These are phyloP conservation scores for Phytopythium cucurbitacearum DNA, from an alignment of 352 stramenopile genomes.

Conservation along the genomic window DNA sequence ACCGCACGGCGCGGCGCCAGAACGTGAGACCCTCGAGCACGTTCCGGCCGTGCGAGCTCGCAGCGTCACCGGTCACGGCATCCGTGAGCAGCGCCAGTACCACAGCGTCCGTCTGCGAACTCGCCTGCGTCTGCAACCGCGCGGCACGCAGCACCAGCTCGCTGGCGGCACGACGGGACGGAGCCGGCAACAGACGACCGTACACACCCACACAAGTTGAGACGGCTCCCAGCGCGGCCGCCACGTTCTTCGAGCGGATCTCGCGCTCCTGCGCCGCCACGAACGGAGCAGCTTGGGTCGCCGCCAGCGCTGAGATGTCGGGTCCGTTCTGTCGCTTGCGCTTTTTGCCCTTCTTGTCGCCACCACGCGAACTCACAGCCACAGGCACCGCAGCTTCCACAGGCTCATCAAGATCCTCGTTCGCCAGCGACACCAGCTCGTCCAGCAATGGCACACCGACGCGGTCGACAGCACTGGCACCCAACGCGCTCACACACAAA, in stretches of 20 bases:
- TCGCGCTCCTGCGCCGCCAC: conserved; percentile 50
- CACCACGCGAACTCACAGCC: conserved; percentile 16
- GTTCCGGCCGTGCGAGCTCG: conserved; percentile 48
- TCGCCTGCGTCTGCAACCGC: conserved; percentile 24
- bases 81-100: conserved; percentile 54
- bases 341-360: conserved; percentile 72
- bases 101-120: conserved; percentile 28
- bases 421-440: conserved; percentile 42
- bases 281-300: conserved; percentile 25
- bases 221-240: conserved; percentile 46
- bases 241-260: conserved; percentile 34
- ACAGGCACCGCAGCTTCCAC: conserved; percentile 11
- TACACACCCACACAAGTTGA: conserved; percentile 58
- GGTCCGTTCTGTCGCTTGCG: conserved; percentile 58
- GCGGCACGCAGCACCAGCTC: conserved; percentile 42
- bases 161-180: conserved; percentile 32
- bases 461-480: conserved; percentile 68
- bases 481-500: conserved; percentile 48
- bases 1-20: conserved; percentile 10
- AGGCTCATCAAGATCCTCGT: neutral
- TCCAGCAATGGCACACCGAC: conserved; percentile 62
- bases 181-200: conserved; percentile 44
- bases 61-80: conserved; percentile 41
- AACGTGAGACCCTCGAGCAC: conserved; percentile 46
- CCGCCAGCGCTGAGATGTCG: conserved; percentile 41